Conservation (phyloP, 345 rosid species). For the Ailanthus altissimus region DNA sequence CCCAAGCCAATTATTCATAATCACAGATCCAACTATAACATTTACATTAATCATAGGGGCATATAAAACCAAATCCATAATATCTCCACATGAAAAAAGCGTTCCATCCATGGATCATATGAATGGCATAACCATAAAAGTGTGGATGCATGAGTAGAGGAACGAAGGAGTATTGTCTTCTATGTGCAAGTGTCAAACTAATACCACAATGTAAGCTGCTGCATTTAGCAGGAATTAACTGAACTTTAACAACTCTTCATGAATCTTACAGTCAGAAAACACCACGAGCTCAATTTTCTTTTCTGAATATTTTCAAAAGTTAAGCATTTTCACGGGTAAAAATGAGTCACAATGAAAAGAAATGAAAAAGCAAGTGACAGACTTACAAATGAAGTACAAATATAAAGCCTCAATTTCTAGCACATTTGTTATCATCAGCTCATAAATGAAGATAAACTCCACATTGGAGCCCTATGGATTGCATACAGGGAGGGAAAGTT, state of each 20-base stretch:
- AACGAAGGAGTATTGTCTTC: slow-evolving; percentile 7
- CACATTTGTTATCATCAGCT: background rate
- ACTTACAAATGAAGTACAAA: background rate
- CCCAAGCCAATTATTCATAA: background rate
- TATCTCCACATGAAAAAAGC: background rate
- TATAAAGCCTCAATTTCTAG: background rate
- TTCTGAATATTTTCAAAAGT: background rate
- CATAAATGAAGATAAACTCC: background rate
- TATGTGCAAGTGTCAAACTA: background rate
- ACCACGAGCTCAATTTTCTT: background rate
- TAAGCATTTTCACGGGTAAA: background rate
- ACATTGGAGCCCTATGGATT: background rate
- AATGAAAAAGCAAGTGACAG: background rate
- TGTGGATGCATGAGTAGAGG: background rate
- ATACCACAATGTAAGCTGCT: background rate
- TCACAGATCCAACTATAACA: slow-evolving; percentile 1
- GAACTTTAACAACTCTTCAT: background rate
- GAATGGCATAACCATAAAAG: background rate
- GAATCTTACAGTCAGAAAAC: background rate
- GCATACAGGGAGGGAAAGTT: background rate
- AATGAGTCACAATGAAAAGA: background rate
- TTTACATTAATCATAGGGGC: background rate
- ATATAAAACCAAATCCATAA: background rate
- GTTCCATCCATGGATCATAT: background rate
- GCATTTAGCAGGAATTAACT: background rate